Evolutionary conservation across 2,329 filamentous ascomycete genomes (phyloP).

Genomic region (Bipolaris victoriae): DNA sequence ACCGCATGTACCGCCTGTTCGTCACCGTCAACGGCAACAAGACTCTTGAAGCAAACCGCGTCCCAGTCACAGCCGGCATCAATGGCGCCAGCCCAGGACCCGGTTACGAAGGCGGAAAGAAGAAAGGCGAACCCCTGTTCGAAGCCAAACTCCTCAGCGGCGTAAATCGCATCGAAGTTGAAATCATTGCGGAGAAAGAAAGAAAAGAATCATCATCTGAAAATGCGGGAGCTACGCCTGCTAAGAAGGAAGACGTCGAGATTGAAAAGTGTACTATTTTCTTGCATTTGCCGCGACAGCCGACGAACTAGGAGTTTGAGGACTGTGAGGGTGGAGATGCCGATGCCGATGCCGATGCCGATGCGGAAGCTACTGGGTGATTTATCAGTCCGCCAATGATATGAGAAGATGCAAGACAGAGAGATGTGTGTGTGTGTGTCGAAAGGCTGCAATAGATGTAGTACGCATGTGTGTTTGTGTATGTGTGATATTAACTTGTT

Average conservation of each 20-base stretch:
- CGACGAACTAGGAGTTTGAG: conserved; percentile 23
- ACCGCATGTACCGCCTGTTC: conserved; percentile 77
- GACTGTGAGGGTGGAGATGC: neutral
- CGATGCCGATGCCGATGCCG: neutral
- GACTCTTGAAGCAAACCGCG: conserved; percentile 65
- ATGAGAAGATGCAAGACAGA: neutral
- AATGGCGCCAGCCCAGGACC: conserved; percentile 33
- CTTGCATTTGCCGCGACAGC: conserved; percentile 66
- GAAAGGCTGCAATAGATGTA: neutral
- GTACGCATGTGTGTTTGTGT: neutral
- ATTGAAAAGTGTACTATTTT: conserved; percentile 80
- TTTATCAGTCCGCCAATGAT: neutral
- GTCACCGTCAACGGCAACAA: conserved; percentile 71
- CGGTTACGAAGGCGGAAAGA: conserved; percentile 46
- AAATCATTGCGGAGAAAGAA: conserved; percentile 74
- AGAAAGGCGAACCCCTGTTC: conserved; percentile 69
- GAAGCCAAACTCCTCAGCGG: conserved; percentile 74
- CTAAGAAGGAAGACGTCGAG: conserved; percentile 61
- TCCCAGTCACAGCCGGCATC: conserved; percentile 51
- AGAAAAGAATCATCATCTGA: conserved; percentile 43
- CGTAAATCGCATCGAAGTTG: conserved; percentile 78
- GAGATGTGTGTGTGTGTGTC: too few relatives aligned
- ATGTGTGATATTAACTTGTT: neutral
- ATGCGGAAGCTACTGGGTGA: neutral
- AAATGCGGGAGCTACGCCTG: conserved; percentile 19